A percentile compares a stretch with the other conserved stretches of the same genome.
Conservation (phyloP, 2,329 filamentous ascomycete genomes). For the Trichoderma sp. region DNA sequence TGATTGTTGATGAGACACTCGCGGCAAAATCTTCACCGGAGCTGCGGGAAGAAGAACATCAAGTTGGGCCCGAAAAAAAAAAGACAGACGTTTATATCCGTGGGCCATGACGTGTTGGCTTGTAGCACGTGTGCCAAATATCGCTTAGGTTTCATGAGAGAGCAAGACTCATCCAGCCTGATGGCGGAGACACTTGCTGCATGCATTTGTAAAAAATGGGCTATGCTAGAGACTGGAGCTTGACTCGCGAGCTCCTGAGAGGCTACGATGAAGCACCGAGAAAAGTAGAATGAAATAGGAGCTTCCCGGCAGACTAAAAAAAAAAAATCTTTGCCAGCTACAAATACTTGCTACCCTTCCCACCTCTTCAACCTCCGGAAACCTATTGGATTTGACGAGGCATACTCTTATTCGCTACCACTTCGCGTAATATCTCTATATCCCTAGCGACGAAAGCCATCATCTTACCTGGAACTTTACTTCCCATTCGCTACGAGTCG, state of each 20-base stretch:
- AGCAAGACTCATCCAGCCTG: slow-evolving; percentile 14
- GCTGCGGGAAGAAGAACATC: neutral
- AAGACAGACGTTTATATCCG: too few species aligned
- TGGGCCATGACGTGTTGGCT: neutral
- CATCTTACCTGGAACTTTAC: neutral
- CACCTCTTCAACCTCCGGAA: neutral
- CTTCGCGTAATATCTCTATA: neutral
- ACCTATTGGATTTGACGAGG: neutral
- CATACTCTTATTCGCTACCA: neutral
- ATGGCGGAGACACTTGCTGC: slow-evolving; percentile 19
- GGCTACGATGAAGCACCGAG: slow-evolving; percentile 5
- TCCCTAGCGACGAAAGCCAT: neutral
- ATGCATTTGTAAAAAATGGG: slow-evolving; percentile 6
- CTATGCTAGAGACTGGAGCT: neutral
- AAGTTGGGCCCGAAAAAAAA: neutral
- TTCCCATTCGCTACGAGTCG: neutral
- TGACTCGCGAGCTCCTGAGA: slow-evolving; percentile 16
- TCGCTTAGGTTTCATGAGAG: neutral
- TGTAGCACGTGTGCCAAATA: neutral
- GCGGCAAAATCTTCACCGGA: neutral
- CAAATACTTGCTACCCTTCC: slow-evolving; percentile 18
- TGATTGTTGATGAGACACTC: neutral
- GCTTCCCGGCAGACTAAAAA: neutral
- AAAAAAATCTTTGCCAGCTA: neutral
- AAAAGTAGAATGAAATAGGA: slow-evolving; percentile 1